phyloP scores from a whole-genome alignment of 768 basidiomycete genomes.

The Phanerodontia chrysosporium region DNA sequence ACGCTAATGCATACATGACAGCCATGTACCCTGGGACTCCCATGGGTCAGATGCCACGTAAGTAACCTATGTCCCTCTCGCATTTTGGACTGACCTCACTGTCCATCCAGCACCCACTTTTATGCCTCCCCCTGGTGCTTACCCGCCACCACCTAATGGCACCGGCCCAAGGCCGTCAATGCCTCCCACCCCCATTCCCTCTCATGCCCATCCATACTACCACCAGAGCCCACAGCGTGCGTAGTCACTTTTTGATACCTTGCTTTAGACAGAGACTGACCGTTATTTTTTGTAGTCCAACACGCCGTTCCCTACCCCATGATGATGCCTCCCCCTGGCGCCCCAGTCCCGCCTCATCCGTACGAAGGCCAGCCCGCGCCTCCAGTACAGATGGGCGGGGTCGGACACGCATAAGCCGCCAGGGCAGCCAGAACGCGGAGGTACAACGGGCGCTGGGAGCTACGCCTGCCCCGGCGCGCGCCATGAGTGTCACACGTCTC shows the following conservation, averaged over 20 bases:
- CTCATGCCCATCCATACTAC: constrained; percentile 84
- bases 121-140: constrained; percentile 76
- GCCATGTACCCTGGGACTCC: constrained; percentile 80
- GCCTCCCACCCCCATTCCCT: constrained; percentile 88
- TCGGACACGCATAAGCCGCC: constrained; percentile 50
- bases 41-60: constrained; percentile 88
- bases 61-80: constrained; percentile 21
- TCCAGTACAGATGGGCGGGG: constrained; percentile 73
- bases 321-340: constrained; percentile 85
- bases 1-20: constrained; percentile 22
- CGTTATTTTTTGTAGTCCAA: constrained; percentile 49
- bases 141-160: constrained; percentile 75
- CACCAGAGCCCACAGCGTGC: constrained; percentile 86
- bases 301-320: constrained; percentile 86
- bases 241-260: constrained; percentile 21
- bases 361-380: constrained; percentile 70
- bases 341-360: constrained; percentile 59
- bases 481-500: constrained; percentile 9
- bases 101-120: constrained; percentile 59
- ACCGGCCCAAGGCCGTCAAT: constrained; percentile 79
- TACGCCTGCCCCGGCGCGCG: background rate
- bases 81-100: background rate
- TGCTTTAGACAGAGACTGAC: constrained; percentile 14
- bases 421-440: background rate
- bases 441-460: background rate